Percentiles rank a stretch among this genome's conserved stretches.
These are phyloP conservation scores for Melanopsichium pennsylvanicum DNA, from an alignment of 1,284 basidiomycete genomes.

Conservation along the genomic window DNA sequence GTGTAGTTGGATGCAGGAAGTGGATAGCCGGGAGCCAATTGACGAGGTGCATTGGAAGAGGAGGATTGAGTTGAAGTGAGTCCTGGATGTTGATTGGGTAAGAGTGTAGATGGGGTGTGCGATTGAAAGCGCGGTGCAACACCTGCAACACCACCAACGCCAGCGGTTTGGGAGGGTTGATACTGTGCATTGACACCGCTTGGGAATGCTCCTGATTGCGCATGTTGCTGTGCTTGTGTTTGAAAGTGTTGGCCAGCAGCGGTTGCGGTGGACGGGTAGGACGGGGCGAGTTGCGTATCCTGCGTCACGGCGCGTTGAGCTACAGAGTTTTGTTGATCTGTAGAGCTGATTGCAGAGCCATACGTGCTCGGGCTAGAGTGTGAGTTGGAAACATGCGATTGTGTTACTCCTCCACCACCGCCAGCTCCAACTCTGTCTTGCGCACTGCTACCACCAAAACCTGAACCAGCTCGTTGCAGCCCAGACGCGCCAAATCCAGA, in stretches of 20 bases:
- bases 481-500: conserved; percentile 11
- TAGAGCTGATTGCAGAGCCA: conserved; percentile 25
- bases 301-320: no score
- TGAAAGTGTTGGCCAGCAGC: conserved; percentile 1
- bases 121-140: conserved; percentile 39
- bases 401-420: conserved; percentile 1
- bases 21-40: conserved; percentile 49
- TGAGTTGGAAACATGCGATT: conserved; percentile 12
- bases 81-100: conserved; percentile 30
- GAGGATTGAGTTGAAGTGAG: conserved; percentile 12
- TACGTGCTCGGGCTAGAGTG: conserved; percentile 31
- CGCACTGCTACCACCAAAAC: not conserved
- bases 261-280: no score
- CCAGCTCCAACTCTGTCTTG: no score
- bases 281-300: no score
- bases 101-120: conserved; percentile 44
- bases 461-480: conserved; percentile 12
- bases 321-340: no score
- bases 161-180: not conserved
- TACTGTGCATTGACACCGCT: conserved; percentile 14
- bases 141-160: no score
- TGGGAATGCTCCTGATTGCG: conserved; percentile 23
- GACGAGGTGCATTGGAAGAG: conserved; percentile 13
- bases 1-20: conserved; percentile 48
- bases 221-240: not conserved